These are phyloP conservation scores for Fusarium newnesense DNA, from an alignment of 2,329 filamentous ascomycete genomes.

Conservation along the genomic window DNA sequence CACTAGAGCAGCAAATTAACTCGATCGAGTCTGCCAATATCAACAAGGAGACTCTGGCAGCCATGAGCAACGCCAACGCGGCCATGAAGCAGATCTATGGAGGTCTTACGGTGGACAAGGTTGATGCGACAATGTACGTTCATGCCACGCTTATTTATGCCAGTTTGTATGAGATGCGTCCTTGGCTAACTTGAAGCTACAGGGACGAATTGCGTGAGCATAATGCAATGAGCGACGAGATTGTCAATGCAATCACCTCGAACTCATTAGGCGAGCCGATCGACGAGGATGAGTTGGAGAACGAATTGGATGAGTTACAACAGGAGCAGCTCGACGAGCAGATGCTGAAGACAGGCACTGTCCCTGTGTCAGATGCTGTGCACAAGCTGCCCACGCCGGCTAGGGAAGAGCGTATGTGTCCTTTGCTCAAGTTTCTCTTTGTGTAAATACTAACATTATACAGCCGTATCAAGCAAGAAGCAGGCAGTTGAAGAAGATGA, in stretches of 20 bases:
- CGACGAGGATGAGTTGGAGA: conserved; percentile 88
- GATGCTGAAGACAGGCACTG: conserved; percentile 88
- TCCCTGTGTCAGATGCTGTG: conserved; percentile 83
- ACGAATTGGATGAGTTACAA: conserved; percentile 85
- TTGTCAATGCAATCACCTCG: conserved; percentile 84
- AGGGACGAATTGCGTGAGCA: conserved; percentile 94
- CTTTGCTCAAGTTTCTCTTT: background rate
- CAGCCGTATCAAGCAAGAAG: conserved; percentile 49
- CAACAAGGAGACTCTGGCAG: conserved; percentile 93
- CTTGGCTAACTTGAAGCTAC: conserved; percentile 47
- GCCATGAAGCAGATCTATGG: conserved; percentile 96
- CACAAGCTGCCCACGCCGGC: conserved; percentile 80
- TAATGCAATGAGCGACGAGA: conserved; percentile 92
- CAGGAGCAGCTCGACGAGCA: conserved; percentile 93
- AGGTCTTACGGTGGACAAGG: conserved; percentile 90
- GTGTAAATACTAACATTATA: conserved; percentile 22
- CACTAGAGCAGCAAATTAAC: conserved; percentile 94
- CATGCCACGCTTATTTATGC: background rate
- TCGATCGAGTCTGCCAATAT: conserved; percentile 98
- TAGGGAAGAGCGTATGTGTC: conserved; percentile 77
- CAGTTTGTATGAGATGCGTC: background rate
- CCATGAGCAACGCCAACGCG: conserved; percentile 89
- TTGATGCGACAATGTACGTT: conserved; percentile 92
- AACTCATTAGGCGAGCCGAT: conserved; percentile 73
- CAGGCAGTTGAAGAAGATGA: conserved; percentile 80